phyloP scores from a whole-genome alignment of 345 rosid genomes.

The Brassica incana region DNA sequence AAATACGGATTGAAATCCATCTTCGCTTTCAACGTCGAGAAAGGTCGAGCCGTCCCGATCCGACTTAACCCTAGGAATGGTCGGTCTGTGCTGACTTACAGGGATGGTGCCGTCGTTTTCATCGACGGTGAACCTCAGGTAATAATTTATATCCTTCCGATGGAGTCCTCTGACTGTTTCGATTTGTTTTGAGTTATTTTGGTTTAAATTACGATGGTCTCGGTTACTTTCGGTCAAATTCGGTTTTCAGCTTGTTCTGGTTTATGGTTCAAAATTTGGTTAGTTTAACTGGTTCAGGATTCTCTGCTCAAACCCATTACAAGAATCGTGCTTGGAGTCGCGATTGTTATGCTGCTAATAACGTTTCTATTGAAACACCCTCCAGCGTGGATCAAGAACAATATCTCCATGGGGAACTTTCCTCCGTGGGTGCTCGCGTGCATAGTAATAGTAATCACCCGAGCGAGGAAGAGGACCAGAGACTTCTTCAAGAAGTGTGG shows the following conservation, averaged over 20 bases:
- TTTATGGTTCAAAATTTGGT: neutral
- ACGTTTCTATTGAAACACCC: constrained; percentile 59
- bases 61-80: constrained; percentile 76
- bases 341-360: constrained; percentile 53
- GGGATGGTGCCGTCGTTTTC: constrained; percentile 68
- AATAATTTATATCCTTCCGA: constrained; percentile 25
- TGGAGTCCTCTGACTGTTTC: neutral
- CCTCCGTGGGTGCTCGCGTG: constrained; percentile 95
- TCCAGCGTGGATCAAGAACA: constrained; percentile 65
- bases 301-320: constrained; percentile 77
- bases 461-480: constrained; percentile 86
- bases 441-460: constrained; percentile 73
- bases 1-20: constrained; percentile 76
- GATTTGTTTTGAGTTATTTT: neutral
- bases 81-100: constrained; percentile 64
- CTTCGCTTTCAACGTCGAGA: constrained; percentile 64
- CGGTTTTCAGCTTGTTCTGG: neutral
- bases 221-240: neutral
- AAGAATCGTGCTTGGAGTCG: constrained; percentile 66
- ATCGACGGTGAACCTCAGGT: constrained; percentile 93
- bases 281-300: constrained; percentile 72
- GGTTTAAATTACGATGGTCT: neutral
- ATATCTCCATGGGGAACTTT: constrained; percentile 51
- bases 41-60: constrained; percentile 81
- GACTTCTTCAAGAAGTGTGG: constrained; percentile 61